phyloP scores from a whole-genome alignment of 2,329 filamentous ascomycete species.

The Colletotrichum navitas region DNA sequence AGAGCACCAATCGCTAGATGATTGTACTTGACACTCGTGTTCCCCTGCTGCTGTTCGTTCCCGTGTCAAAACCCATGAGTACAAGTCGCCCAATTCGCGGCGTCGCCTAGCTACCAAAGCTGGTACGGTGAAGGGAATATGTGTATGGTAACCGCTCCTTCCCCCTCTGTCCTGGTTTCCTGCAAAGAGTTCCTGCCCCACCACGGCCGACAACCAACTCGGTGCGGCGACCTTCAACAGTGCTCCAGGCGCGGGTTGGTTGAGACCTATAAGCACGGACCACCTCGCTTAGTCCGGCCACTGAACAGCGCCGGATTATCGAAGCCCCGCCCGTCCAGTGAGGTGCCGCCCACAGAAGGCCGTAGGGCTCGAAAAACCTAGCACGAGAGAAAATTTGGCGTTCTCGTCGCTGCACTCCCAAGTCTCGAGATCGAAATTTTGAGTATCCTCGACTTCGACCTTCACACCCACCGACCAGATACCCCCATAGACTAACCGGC shows the following conservation, averaged over 20 bases:
- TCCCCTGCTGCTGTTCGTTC: neutral
- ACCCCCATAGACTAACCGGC: slow-evolving; percentile 42
- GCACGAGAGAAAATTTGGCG: slow-evolving; percentile 19
- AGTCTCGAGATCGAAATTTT: slow-evolving; percentile 15
- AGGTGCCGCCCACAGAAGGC: neutral
- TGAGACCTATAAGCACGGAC: slow-evolving; percentile 3
- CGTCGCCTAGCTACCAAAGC: neutral
- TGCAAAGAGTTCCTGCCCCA: neutral
- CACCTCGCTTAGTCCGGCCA: slow-evolving; percentile 25
- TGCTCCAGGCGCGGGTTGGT: neutral
- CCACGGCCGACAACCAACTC: neutral
- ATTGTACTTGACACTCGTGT: slow-evolving; percentile 9
- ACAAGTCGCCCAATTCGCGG: neutral
- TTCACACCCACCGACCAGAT: slow-evolving; percentile 42
- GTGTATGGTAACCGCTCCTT: neutral
- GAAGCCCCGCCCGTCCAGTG: slow-evolving; percentile 17
- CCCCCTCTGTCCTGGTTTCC: neutral
- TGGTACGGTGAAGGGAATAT: neutral
- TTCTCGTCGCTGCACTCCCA: slow-evolving; percentile 22
- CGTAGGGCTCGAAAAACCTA: slow-evolving; percentile 39
- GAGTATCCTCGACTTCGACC: slow-evolving; percentile 24
- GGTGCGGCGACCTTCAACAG: neutral
- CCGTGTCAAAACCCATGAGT: neutral
- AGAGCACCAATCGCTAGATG: slow-evolving; percentile 37
- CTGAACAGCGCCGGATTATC: slow-evolving; percentile 19